These are phyloP conservation scores for Brassica nigra DNA, from an alignment of 345 rosid genomes.

Conservation along the genomic window DNA sequence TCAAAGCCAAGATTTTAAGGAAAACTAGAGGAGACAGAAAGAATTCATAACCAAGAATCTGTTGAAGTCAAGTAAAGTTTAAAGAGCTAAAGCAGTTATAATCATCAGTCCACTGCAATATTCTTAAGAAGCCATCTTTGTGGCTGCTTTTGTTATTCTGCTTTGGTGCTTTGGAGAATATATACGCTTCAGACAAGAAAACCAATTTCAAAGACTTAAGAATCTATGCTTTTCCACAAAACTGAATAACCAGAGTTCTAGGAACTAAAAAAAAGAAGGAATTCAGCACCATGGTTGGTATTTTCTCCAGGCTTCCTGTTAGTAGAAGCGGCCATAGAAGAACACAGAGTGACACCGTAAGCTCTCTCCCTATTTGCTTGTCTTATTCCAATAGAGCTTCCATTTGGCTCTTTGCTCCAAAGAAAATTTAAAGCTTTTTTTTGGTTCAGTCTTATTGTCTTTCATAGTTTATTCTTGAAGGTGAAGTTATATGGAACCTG, in stretches of 20 bases:
- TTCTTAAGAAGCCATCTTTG: slow-evolving; percentile 15
- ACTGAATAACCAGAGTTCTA: neutral
- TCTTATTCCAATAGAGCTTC: neutral
- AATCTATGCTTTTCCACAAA: slow-evolving; percentile 25
- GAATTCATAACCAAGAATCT: too few species aligned
- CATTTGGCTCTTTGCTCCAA: neutral
- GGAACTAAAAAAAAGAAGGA: neutral
- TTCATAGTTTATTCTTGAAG: neutral
- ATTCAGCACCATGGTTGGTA: slow-evolving; percentile 64
- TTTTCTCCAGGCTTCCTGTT: slow-evolving; percentile 79
- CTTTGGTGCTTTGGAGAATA: slow-evolving; percentile 33
- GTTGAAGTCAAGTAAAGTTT: too few species aligned
- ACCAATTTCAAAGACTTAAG: neutral
- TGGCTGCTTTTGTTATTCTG: slow-evolving; percentile 28
- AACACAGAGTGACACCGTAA: slow-evolving; percentile 75
- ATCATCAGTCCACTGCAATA: slow-evolving; percentile 17
- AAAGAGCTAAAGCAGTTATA: slow-evolving; percentile 9
- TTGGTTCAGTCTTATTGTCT: neutral
- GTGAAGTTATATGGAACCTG: slow-evolving; percentile 8
- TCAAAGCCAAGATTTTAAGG: too few species aligned
- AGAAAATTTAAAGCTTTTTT: neutral
- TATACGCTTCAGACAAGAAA: slow-evolving; percentile 21
- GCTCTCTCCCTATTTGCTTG: slow-evolving; percentile 22
- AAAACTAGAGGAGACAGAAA: too few species aligned
- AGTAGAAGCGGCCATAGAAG: slow-evolving; percentile 69